Base-by-base conservation (phyloP, 1,139 yeast genomes). In the Sugiyamaella xylanicola region DNA sequence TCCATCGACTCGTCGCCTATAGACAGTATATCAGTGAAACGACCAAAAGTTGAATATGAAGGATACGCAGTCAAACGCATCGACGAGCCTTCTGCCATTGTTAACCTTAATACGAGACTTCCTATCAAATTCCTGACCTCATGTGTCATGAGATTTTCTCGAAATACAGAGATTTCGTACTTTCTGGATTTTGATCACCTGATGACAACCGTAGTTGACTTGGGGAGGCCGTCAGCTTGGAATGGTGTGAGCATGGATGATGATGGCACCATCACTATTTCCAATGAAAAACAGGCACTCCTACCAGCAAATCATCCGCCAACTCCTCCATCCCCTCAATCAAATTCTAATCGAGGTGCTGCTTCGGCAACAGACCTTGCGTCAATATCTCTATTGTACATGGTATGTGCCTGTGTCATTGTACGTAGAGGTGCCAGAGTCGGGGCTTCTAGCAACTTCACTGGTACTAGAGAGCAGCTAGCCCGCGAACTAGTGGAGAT, bases 391-490 rank as follows among this genome's bases (percentile, higher is more conserved):
- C 46, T 48, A 3, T 29, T 54, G 3, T 54, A 50, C 37, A 51
- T 54, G 21, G 54, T 54, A 8, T 54, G 54, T 41, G 57, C 57
- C 13, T 19, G 37, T 2, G 52, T 54, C 16, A 54, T 54, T n/a
- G 54, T 54, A 2, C 48, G 55, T 11, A 40, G 47, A 35, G 55
- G 55, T 20, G 55, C 55, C 4, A 41, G n/a, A 15, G 55, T 52
- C 4, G 16, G 39, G 2, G 2, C 35, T 2, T 42, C 53, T 5
- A 37, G 36, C 15, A 43, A 50, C 15, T 50, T 50, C 25, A 32
- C 43, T n/a, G 53, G 53, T 3, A 50, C 42, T 4, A 32, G 53
- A 43, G 53, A 42, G 17, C 53, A 43, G 25, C 16, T 50, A 37
- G 48, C 53, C 9, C 32, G 27, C 27, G 53, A 50, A 22, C 35